phyloP scores from a whole-genome alignment of 495 filamentous ascomycete genomes.

The Aspergillus steynii region DNA sequence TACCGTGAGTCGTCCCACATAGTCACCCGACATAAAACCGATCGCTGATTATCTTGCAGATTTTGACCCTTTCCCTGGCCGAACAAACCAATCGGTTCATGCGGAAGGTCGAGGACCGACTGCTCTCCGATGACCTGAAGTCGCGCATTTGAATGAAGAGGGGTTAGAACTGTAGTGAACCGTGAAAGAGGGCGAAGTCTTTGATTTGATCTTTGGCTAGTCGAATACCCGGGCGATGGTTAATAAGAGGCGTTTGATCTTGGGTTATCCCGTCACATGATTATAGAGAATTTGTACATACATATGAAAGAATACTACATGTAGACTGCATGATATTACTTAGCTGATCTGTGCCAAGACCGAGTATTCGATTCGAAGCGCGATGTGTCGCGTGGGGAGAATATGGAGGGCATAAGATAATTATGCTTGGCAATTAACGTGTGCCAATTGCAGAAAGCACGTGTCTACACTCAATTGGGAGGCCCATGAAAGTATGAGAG shows the following conservation, averaged over 20 bases:
- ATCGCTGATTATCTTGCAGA: constrained; percentile 41
- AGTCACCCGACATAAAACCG: background rate
- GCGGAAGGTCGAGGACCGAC: constrained; percentile 68
- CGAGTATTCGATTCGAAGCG: too few relatives aligned
- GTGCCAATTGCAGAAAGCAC: background rate
- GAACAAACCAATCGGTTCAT: constrained; percentile 97
- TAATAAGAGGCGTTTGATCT: constrained; percentile 23
- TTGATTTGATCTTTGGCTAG: constrained; percentile 4
- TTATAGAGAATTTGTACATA: constrained; percentile 17
- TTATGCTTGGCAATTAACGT: too few relatives aligned
- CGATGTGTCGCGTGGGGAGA: too few relatives aligned
- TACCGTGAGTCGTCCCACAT: constrained; percentile 55
- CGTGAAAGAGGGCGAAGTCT: background rate
- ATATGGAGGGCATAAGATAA: too few relatives aligned
- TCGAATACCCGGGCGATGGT: constrained; percentile 10
- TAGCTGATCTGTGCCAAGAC: too few relatives aligned
- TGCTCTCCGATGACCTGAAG: constrained; percentile 55
- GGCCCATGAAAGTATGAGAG: background rate
- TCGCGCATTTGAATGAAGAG: constrained; percentile 40
- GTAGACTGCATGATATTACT: too few relatives aligned
- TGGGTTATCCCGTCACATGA: constrained; percentile 11
- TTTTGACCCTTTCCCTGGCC: constrained; percentile 87
- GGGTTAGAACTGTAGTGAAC: background rate
- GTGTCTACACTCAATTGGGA: background rate
- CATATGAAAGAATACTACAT: constrained; percentile 14